Evolutionary conservation across 2,329 filamentous ascomycete species (phyloP).

Genomic region (Fusarium sp.): DNA sequence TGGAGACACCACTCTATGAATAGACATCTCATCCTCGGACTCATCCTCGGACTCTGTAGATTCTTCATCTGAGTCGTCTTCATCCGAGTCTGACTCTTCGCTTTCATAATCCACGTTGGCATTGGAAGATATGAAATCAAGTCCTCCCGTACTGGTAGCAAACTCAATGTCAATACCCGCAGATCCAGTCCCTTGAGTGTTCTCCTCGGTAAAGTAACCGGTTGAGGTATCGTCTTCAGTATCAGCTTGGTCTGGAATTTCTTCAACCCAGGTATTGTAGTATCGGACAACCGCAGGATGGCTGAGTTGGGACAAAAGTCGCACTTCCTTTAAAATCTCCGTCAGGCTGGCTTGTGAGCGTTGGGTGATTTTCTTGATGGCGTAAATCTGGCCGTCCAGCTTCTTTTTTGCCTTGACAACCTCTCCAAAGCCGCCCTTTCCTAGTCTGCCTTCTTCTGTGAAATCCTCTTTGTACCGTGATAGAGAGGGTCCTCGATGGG

Average conservation of each 20-base stretch:
- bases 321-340: constrained; percentile 86
- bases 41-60: constrained; percentile 63
- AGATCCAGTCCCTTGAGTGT: constrained; percentile 56
- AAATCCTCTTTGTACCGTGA: constrained; percentile 92
- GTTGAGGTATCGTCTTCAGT: constrained; percentile 70
- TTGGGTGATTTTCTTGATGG: constrained; percentile 95
- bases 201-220: constrained; percentile 60
- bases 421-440: constrained; percentile 95
- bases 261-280: constrained; percentile 95
- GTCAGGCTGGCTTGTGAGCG: constrained; percentile 83
- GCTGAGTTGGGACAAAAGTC: constrained; percentile 90
- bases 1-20: constrained; percentile 48
- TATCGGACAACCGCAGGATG: constrained; percentile 90
- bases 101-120: constrained; percentile 83
- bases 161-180: constrained; percentile 67
- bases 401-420: constrained; percentile 96
- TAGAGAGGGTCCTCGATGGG: constrained; percentile 59
- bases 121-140: constrained; percentile 94
- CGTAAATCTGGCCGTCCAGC: constrained; percentile 92
- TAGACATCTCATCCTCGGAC: constrained; percentile 53
- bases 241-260: constrained; percentile 66
- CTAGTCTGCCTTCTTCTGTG: constrained; percentile 87
- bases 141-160: constrained; percentile 78
- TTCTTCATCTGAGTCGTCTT: constrained; percentile 61
- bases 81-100: constrained; percentile 60